Evolutionary conservation across 768 basidiomycete genomes (phyloP).

Genomic region (Lactarius quietus): DNA sequence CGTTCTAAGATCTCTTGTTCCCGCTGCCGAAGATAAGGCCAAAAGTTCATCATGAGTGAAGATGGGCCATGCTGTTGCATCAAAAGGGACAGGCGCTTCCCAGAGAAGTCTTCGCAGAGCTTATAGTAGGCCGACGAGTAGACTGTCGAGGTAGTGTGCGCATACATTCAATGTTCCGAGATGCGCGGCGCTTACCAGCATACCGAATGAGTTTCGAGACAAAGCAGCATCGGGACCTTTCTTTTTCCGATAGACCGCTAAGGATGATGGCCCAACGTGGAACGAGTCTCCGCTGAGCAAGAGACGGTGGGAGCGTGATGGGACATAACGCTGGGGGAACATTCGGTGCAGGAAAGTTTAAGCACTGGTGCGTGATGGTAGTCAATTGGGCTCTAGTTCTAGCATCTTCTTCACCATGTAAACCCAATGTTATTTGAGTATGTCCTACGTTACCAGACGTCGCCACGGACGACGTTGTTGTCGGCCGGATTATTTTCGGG

Average conservation of each 20-base stretch:
- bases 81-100: conserved; percentile 44
- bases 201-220: conserved; percentile 63
- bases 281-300: conserved; percentile 56
- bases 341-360: conserved; percentile 36
- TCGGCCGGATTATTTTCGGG: not conserved
- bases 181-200: conserved; percentile 43
- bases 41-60: conserved; percentile 54
- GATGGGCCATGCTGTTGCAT: conserved; percentile 36
- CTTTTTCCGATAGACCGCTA: conserved; percentile 42
- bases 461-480: not conserved
- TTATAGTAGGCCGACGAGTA: conserved; percentile 57
- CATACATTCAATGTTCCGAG: not conserved
- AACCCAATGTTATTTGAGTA: not conserved
- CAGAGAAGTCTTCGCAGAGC: conserved; percentile 46
- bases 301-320: conserved; percentile 55
- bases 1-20: conserved; percentile 40
- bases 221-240: conserved; percentile 44
- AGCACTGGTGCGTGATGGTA: conserved; percentile 29
- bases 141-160: conserved; percentile 38
- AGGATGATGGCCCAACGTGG: conserved; percentile 51
- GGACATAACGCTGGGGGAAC: conserved; percentile 32
- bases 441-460: not conserved
- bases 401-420: not conserved
- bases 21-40: conserved; percentile 66
- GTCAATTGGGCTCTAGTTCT: not conserved